phyloP scores from a whole-genome alignment of 2,329 filamentous ascomycete species.

The Chaetomium globosum region DNA sequence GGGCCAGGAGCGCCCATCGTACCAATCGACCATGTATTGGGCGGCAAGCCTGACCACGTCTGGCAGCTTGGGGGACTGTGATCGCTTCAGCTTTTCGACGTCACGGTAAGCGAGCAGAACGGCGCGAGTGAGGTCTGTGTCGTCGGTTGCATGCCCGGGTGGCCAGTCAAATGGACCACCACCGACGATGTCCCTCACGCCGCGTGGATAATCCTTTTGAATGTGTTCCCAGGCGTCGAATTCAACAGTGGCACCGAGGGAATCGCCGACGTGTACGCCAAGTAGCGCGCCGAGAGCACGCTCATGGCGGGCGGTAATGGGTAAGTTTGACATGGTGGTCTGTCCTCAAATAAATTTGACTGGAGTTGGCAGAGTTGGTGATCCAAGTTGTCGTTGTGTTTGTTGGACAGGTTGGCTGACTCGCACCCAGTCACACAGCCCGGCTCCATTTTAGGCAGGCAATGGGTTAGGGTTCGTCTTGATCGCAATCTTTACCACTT shows the following conservation, averaged over 20 bases:
- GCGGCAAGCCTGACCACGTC: conserved; percentile 44
- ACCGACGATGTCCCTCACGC: conserved; percentile 48
- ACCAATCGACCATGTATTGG: conserved; percentile 48
- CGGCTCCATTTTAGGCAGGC: background rate
- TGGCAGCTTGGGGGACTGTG: conserved; percentile 2
- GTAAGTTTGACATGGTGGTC: conserved; percentile 9
- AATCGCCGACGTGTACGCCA: conserved; percentile 52
- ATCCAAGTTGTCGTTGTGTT: background rate
- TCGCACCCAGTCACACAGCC: background rate
- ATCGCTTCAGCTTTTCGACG: conserved; percentile 3
- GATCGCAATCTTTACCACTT: background rate
- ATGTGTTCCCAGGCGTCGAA: conserved; percentile 46
- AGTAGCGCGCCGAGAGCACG: conserved; percentile 50
- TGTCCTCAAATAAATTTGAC: background rate
- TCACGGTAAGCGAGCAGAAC: conserved; percentile 50
- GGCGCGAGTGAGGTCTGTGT: conserved; percentile 52
- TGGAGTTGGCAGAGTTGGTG: background rate
- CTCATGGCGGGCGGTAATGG: conserved; percentile 23
- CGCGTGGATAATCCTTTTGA: conserved; percentile 42
- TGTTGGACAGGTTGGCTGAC: background rate
- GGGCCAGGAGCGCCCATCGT: conserved; percentile 47
- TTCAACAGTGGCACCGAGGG: conserved; percentile 51
- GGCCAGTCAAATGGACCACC: conserved; percentile 50
- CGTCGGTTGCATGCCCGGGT: conserved; percentile 51
- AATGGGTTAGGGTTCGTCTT: background rate